Percentiles rank a stretch among this genome's conserved stretches.
Conservation (phyloP, 306 rosid species). For the Cucumis hystrix region DNA sequence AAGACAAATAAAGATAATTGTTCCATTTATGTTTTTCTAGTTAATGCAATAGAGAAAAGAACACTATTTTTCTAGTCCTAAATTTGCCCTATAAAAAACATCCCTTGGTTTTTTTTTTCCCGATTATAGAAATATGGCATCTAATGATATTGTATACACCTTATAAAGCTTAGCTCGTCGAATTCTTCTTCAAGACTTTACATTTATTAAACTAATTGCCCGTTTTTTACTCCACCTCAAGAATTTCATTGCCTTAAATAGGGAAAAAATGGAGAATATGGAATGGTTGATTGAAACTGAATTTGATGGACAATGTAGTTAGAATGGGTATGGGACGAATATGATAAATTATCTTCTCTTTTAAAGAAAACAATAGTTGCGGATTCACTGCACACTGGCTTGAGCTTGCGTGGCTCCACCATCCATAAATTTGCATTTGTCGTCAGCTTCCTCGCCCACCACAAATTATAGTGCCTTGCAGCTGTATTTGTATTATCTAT, state of each 20-base stretch:
- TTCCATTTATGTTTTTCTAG: background rate
- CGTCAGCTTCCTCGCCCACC: background rate
- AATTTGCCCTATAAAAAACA: background rate
- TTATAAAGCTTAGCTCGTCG: background rate
- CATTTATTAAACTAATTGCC: background rate
- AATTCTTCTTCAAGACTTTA: background rate
- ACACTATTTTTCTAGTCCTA: background rate
- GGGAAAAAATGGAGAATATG: background rate
- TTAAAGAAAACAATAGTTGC: background rate
- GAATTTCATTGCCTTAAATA: background rate
- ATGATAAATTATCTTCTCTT: background rate
- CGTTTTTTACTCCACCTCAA: background rate
- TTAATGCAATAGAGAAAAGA: background rate
- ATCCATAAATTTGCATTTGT: constrained; percentile 1
- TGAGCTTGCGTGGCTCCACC: constrained; percentile 14
- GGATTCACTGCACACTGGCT: background rate
- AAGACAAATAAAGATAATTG: background rate
- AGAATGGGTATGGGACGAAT: background rate
- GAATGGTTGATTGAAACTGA: background rate
- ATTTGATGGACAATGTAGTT: too few relatives aligned
- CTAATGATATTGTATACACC: background rate
- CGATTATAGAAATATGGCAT: background rate
- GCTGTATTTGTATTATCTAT: background rate
- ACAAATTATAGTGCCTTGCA: constrained; percentile 18
- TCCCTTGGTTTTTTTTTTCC: too few relatives aligned